phyloP scores from a whole-genome alignment of 352 stramenopile species.

The Phytophthora tentaculata region DNA sequence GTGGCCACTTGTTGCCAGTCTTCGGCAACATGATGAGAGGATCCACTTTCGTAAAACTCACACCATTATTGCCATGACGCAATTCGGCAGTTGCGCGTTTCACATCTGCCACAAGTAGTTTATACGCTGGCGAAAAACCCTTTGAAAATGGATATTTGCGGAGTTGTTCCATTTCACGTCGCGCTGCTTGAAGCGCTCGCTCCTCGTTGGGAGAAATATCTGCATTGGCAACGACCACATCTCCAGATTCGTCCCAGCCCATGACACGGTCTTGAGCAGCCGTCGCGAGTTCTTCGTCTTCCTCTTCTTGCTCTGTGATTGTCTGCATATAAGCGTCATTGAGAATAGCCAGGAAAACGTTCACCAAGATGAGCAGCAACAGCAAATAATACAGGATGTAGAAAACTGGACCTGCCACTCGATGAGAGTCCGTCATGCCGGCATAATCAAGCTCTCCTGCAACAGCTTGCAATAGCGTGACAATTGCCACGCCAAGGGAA shows the following conservation, averaged over 20 bases:
- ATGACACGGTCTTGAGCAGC: slow-evolving; percentile 18
- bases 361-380: slow-evolving; percentile 71
- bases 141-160: slow-evolving; percentile 69
- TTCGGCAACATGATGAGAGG: slow-evolving; percentile 46
- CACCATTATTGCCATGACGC: slow-evolving; percentile 44
- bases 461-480: slow-evolving; percentile 69
- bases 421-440: slow-evolving; percentile 49
- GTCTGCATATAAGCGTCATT: slow-evolving; percentile 82
- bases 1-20: slow-evolving; percentile 4
- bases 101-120: slow-evolving; percentile 47
- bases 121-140: slow-evolving; percentile 37
- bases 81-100: slow-evolving; percentile 54
- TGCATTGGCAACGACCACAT: slow-evolving; percentile 33
- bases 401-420: slow-evolving; percentile 63
- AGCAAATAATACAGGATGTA: slow-evolving; percentile 79
- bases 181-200: slow-evolving; percentile 24
- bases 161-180: slow-evolving; percentile 51
- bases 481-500: slow-evolving; percentile 52
- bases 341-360: slow-evolving; percentile 78
- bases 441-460: slow-evolving; percentile 64
- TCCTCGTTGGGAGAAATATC: slow-evolving; percentile 38
- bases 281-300: slow-evolving; percentile 43
- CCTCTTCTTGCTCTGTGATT: slow-evolving; percentile 68
- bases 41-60: slow-evolving; percentile 56
- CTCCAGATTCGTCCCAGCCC: slow-evolving; percentile 33